Evolutionary conservation across 306 rosid species (phyloP).

Genomic region (Lithocarpus polystachyus): DNA sequence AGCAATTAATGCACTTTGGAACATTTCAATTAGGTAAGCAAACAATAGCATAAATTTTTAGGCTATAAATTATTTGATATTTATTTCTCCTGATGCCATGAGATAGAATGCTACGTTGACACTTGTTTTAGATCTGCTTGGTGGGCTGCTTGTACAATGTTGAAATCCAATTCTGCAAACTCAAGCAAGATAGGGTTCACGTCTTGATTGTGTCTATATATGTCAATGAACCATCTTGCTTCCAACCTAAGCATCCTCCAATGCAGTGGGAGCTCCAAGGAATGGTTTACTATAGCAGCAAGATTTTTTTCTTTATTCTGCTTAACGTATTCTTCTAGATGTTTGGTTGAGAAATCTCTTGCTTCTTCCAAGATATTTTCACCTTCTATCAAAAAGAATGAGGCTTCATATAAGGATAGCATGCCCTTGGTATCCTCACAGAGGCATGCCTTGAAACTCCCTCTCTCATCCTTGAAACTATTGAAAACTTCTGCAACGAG

Average conservation of each 20-base stretch:
- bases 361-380: conserved; percentile 29
- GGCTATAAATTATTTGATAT: too few species aligned
- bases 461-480: conserved; percentile 11
- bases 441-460: background rate
- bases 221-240: conserved; percentile 23
- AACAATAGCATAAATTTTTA: too few species aligned
- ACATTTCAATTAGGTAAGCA: too few species aligned
- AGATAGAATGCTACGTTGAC: background rate
- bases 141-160: conserved; percentile 9
- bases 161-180: conserved; percentile 13
- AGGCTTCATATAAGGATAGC: conserved; percentile 37
- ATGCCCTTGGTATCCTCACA: conserved; percentile 4
- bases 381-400: conserved; percentile 16
- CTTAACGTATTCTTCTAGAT: conserved; percentile 2
- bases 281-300: conserved; percentile 8
- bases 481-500: conserved; percentile 17
- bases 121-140: conserved; percentile 11
- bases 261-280: conserved; percentile 36
- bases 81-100: too few species aligned
- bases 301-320: background rate
- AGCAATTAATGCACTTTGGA: too few species aligned
- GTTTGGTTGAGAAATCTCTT: conserved; percentile 10
- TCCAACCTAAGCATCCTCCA: conserved; percentile 36
- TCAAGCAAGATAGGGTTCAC: background rate
- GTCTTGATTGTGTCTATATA: background rate